phyloP scores from a whole-genome alignment of 1,284 basidiomycete genomes.

The Peniophora sp. region DNA sequence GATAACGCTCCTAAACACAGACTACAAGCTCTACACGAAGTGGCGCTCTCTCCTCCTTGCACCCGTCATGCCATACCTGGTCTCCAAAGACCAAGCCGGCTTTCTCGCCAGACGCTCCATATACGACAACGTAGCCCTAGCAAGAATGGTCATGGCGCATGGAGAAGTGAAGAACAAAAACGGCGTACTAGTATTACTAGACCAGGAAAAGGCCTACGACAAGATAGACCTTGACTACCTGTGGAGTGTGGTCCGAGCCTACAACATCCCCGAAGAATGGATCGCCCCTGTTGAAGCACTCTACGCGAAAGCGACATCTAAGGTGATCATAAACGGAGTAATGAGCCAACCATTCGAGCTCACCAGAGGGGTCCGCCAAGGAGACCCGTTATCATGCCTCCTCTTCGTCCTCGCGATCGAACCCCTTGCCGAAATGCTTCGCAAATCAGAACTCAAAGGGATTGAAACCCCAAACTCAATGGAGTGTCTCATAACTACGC shows the following conservation, averaged over 20 bases:
- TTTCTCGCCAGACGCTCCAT: slow-evolving; percentile 19
- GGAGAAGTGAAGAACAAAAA: slow-evolving; percentile 16
- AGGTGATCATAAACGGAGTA: slow-evolving; percentile 20
- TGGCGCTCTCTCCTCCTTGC: slow-evolving; percentile 12
- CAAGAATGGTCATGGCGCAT: slow-evolving; percentile 14
- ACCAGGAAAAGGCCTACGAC: slow-evolving; percentile 28
- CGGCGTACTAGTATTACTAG: slow-evolving; percentile 19
- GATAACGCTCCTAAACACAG: slow-evolving; percentile 24
- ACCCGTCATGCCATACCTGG: slow-evolving; percentile 4
- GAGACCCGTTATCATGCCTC: slow-evolving; percentile 23
- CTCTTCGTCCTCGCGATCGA: slow-evolving; percentile 21
- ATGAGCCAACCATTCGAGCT: slow-evolving; percentile 13
- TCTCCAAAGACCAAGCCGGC: slow-evolving; percentile 21
- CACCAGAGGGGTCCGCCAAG: slow-evolving; percentile 21
- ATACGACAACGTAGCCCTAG: slow-evolving; percentile 15
- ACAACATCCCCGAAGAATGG: slow-evolving; percentile 14
- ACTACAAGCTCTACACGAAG: slow-evolving; percentile 22
- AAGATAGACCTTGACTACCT: slow-evolving; percentile 22
- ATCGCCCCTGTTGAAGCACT: slow-evolving; percentile 13
- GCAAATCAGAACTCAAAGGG: slow-evolving; percentile 12
- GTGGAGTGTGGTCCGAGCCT: slow-evolving; percentile 13
- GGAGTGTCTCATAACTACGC: slow-evolving; percentile 15
- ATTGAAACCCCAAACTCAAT: slow-evolving; percentile 5
- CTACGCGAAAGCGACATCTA: slow-evolving; percentile 16
- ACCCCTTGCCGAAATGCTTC: slow-evolving; percentile 14